These are phyloP conservation scores for Nematodospora valgi DNA, from an alignment of 805 yeast genomes.

Conservation along the genomic window DNA sequence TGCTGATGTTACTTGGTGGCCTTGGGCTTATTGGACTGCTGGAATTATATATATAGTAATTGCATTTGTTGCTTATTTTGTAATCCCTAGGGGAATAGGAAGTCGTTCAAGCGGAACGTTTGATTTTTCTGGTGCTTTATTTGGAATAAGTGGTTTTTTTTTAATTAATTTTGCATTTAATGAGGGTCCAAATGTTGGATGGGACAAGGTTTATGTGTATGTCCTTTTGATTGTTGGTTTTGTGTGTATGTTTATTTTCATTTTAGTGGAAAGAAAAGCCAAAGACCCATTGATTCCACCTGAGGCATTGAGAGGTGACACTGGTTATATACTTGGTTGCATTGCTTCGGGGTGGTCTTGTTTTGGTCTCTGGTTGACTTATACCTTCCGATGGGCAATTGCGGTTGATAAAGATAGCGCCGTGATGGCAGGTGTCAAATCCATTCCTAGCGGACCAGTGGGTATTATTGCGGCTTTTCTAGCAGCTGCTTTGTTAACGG, in stretches of 20 bases:
- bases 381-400: constrained; percentile 51
- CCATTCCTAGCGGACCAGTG: constrained; percentile 31
- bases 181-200: constrained; percentile 73
- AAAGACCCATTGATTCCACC: constrained; percentile 54
- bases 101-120: constrained; percentile 14
- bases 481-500: constrained; percentile 45
- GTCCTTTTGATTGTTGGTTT: constrained; percentile 56
- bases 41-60: constrained; percentile 17
- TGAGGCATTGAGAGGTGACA: constrained; percentile 41
- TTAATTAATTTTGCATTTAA: constrained; percentile 70
- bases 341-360: constrained; percentile 72
- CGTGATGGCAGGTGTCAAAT: constrained; percentile 25
- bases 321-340: constrained; percentile 48
- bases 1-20: constrained; percentile 31
- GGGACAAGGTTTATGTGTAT: constrained; percentile 59
- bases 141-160: constrained; percentile 61
- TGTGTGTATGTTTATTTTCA: constrained; percentile 35
- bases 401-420: constrained; percentile 41
- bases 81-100: constrained; percentile 28
- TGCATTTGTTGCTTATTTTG: constrained; percentile 17
- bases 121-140: constrained; percentile 32
- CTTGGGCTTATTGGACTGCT: constrained; percentile 30
- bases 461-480: constrained; percentile 54
- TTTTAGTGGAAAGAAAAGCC: constrained; percentile 44
- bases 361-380: constrained; percentile 68